These are phyloP conservation scores for Amanita rimosa DNA, from an alignment of 768 basidiomycete genomes.

Conservation along the genomic window DNA sequence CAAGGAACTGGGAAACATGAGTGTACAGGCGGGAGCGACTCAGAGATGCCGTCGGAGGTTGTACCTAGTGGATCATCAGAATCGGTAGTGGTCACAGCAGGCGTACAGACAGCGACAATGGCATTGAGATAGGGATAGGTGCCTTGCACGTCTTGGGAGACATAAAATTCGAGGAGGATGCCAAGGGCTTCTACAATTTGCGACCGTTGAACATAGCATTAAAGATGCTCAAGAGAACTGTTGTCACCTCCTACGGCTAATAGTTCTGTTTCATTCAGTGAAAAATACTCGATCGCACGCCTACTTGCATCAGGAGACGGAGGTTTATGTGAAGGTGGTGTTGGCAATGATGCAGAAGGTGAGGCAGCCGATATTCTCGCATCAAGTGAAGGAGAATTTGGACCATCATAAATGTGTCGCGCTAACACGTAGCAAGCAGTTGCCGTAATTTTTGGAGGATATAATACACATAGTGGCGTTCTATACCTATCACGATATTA, in stretches of 20 bases:
- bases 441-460: conserved; percentile 58
- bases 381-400: conserved; percentile 63
- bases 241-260: conserved; percentile 46
- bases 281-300: conserved; percentile 57
- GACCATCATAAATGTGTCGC: conserved; percentile 61
- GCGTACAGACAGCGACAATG: conserved; percentile 36
- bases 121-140: conserved; percentile 37
- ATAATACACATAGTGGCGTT: conserved; percentile 68
- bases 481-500: conserved; percentile 41
- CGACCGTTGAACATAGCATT: conserved; percentile 4
- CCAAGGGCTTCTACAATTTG: conserved; percentile 42
- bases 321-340: conserved; percentile 69
- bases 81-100: neutral
- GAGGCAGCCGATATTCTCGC: conserved; percentile 62
- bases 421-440: conserved; percentile 71
- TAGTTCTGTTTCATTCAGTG: conserved; percentile 49
- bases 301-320: conserved; percentile 60
- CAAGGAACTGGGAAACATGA: conserved; percentile 12
- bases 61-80: conserved; percentile 25
- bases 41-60: conserved; percentile 27
- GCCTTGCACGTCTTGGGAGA: conserved; percentile 40
- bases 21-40: conserved; percentile 12
- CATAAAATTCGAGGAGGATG: conserved; percentile 66
- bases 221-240: neutral
- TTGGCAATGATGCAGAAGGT: conserved; percentile 68